Base-by-base conservation (phyloP, 768 basidiomycete species). In the Leucocoprinus leucothites region DNA sequence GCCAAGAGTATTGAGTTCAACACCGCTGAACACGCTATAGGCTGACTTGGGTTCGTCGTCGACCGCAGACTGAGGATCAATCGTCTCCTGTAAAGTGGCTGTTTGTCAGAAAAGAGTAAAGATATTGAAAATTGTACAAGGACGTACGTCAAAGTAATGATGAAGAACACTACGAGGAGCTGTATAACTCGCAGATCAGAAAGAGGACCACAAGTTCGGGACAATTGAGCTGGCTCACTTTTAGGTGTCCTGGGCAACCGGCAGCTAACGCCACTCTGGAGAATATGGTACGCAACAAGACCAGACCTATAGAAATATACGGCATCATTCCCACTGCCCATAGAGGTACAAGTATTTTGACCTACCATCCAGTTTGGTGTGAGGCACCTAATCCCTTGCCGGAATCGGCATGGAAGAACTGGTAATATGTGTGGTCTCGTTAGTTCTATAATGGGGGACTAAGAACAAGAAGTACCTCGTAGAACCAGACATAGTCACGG, bases 361-460 rank as follows among this genome's bases (percentile, higher is more conserved):
- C 53, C 26, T 25, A 55, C 53, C 96, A 99, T 61, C 97, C 97
- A 58, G 95, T 98, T 70, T 99, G 97, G 72, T 99, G 97, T 4
- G 94, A 97, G 2, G 96, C 97, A 38, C 97, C 97, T 11, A 99
- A 79, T 18, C 97, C 97, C 56, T 86, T 82, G 18, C 97, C 97
- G 54, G 79, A 86, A 62, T 99, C 94, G 13, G 86, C 96, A 67
- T 98, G 90, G 86, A 98, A 98, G 76, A 88, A 98, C 89, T 94
- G 60, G 25, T 26, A 21, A 44, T 16, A 22, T 50, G 26, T 54
- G 47, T 40, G 22, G 53, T 28, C 28, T 38, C 24, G n/a, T 19
- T 1, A 3, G 14, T 43, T 4, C 40, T 24, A n/a, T 14, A 34
- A 46, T 45, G 51, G 14, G 41, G 50, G 7, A 59, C n/a, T 19